Evolutionary conservation across 768 basidiomycete species (phyloP).

Genomic region (Leccinum boreale): DNA sequence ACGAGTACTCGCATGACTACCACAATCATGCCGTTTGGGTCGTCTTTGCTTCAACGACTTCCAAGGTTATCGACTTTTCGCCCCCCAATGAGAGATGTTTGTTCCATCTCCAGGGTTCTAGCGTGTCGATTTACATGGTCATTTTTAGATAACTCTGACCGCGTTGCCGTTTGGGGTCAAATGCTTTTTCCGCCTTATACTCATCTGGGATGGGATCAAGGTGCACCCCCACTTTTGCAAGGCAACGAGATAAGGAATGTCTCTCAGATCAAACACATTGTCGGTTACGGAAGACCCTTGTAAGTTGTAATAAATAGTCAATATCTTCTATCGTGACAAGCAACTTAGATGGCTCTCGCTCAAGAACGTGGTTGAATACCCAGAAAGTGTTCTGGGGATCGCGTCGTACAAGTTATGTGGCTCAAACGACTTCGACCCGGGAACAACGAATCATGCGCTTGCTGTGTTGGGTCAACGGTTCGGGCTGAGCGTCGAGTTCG

Average conservation of each 20-base stretch:
- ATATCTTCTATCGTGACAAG: no score
- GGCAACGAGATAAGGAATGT: not conserved
- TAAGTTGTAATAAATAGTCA: no score
- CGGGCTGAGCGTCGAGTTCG: conserved; percentile 1
- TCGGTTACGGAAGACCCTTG: not conserved
- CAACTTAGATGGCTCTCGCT: conserved; percentile 8
- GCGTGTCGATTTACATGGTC: not conserved
- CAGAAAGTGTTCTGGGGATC: not conserved
- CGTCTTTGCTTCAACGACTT: not conserved
- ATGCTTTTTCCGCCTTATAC: not conserved
- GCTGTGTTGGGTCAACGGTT: conserved; percentile 6
- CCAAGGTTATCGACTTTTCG: not conserved
- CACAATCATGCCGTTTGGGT: not conserved
- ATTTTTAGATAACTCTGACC: not conserved
- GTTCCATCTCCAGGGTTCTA: not conserved
- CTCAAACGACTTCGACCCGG: not conserved
- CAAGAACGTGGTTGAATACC: not conserved
- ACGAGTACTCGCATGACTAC: not conserved
- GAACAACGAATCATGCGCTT: not conserved
- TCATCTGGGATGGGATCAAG: not conserved
- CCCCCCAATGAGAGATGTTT: not conserved
- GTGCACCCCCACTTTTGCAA: not conserved
- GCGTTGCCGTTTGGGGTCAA: not conserved
- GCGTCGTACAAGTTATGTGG: not conserved
- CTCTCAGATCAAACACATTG: not conserved